A percentile compares a stretch with the other conserved stretches of the same genome.
Evolutionary conservation across 768 basidiomycete species (phyloP).

Genomic region (Rhodotorula diobovata): DNA sequence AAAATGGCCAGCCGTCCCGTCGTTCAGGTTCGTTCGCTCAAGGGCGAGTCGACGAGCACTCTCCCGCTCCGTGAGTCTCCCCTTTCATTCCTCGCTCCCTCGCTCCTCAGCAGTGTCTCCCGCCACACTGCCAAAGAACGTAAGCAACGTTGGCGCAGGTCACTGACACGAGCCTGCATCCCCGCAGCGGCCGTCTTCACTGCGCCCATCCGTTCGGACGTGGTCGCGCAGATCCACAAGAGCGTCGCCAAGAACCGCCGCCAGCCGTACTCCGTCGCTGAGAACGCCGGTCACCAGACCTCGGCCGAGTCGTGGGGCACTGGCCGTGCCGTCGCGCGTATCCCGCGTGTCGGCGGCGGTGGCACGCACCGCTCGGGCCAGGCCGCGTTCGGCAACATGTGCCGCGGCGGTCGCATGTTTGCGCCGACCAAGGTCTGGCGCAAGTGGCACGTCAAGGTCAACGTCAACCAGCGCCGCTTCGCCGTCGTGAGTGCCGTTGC

Average conservation of each 20-base stretch:
- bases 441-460: conserved; percentile 99
- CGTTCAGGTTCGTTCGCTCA: conserved; percentile 39
- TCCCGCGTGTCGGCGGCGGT: conserved; percentile 98
- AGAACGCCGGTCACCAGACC: conserved; percentile 98
- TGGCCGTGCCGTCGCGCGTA: conserved; percentile 99
- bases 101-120: not conserved
- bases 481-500: conserved; percentile 96
- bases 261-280: conserved; percentile 92
- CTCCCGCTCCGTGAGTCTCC: conserved; percentile 37
- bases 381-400: conserved; percentile 99
- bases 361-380: conserved; percentile 96
- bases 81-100: not conserved
- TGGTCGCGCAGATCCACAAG: conserved; percentile 99
- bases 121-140: no score
- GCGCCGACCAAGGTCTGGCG: conserved; percentile 99
- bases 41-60: conserved; percentile 39
- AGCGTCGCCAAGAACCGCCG: conserved; percentile 57
- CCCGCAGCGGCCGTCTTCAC: conserved; percentile 74
- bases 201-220: conserved; percentile 97
- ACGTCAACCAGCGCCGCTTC: conserved; percentile 98
- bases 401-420: conserved; percentile 99
- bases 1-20: conserved; percentile 41
- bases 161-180: conserved; percentile 43
- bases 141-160: no score
- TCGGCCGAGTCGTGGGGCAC: conserved; percentile 99